Base-by-base conservation (phyloP, 768 basidiomycete species). In the Lentinus brumalis region DNA sequence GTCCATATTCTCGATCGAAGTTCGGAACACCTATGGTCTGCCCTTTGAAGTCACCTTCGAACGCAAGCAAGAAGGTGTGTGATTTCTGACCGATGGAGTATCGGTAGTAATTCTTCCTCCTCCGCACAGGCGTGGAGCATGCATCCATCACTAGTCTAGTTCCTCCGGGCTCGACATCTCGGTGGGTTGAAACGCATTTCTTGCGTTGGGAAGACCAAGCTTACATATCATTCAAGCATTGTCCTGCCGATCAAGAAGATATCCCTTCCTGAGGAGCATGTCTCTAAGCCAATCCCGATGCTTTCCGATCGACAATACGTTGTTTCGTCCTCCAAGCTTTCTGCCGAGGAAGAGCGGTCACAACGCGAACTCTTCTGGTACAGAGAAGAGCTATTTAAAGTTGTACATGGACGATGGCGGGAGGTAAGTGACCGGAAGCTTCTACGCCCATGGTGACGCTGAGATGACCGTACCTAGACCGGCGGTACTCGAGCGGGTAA, bases 321-420 rank as follows among this genome's bases (percentile, higher is more conserved):
- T 16, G 89, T 97, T 0, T 82, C 88, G 29, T 91, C 91, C 66
- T 84, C 88, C 5, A 82, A 78, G 51, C 75, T 91, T 59, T 82
- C 87, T 1, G 70, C 74, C 11, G 76, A 74, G 47, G 88, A 92
- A 65, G 82, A 89, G 61, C 79, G 77, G 45, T 69, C 79, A 10
- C 89, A 94, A 70, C 81, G 86, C 41, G 91, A 94, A 70, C 71
- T 96, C 15, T 99, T 98, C 77, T 99, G 97, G 97, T 96, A 97
- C 71, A 82, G 96, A 39, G 96, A 99, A 72, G 86, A 89, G 63
- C 75, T 99, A 10, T 83, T 98, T 67, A 84, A 84, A 49, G 74
- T 77, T 52, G 71, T 98, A 14, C 78, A 76, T 12, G 89, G 89
- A 10, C 79, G 78, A 16, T 99, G 97, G 97, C 83, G 83, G 69